Evolutionary conservation across 352 stramenopile genomes (phyloP), one percentile per base, ranked within the genome.

Genomic region (Phytophthora podocarpi): DNA sequence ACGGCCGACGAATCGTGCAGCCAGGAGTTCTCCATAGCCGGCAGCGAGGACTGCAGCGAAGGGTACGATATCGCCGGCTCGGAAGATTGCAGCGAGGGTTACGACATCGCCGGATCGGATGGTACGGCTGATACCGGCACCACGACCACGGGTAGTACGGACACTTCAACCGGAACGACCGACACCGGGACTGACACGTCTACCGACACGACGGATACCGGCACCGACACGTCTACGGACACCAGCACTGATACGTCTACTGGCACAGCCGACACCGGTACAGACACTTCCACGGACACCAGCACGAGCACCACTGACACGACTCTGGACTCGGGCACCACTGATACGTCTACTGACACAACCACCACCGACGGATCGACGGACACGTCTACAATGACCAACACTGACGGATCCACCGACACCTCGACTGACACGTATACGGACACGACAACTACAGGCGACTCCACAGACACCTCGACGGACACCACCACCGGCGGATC

Each of bases 71-170:
- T 70, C 16, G 67, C 67, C 0, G 63, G 60, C 2, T 53, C 36
- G 1, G 61, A 65, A 5, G 48, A 56, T 32, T 59, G 67, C 54
- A 65, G 40, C 26, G 36, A 74, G 13, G 67, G 62, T 16, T 51
- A 37, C 7, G 67, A 80, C 34, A 64, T 71, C 16, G 67, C 67
- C 0, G 70, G 59, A 0, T 54, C 36, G 5, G 66, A 77, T 0
- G 50, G 32, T n/a, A n/a, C n/a, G n/a, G n/a, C n/a, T n/a, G n/a
- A n/a, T n/a, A n/a, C n/a, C n/a, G n/a, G n/a, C n/a, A n/a, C n/a
- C n/a, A n/a, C n/a, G n/a, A n/a, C n/a, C n/a, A n/a, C n/a, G n/a
- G n/a, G n/a, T n/a, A n/a, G n/a, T n/a, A n/a, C n/a, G n/a, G n/a
- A n/a, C n/a, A n/a, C n/a, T n/a, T n/a, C n/a, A n/a, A n/a, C n/a